These are phyloP conservation scores for Penicillium sp. DNA, from an alignment of 2,329 filamentous ascomycete genomes.

Conservation along the genomic window DNA sequence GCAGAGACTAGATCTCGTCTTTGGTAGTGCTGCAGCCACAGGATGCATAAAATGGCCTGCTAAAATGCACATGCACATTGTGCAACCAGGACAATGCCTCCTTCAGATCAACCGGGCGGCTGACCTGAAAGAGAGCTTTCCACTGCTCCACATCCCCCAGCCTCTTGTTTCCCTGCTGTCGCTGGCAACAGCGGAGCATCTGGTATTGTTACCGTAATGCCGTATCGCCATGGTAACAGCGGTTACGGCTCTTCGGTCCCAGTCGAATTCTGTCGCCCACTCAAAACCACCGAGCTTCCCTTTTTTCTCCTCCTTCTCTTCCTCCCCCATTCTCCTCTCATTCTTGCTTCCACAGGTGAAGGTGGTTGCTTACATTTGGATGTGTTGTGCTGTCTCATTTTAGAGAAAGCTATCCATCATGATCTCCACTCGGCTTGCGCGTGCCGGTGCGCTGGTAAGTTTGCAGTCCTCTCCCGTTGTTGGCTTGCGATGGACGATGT, in stretches of 20 bases:
- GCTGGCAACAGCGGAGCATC: constrained; percentile 19
- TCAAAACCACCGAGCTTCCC: constrained; percentile 37
- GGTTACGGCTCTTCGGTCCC: constrained; percentile 37
- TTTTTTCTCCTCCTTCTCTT: constrained; percentile 34
- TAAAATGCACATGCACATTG: no score
- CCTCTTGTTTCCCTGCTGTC: constrained; percentile 20
- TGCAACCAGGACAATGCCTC: no score
- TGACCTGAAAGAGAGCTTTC: no score
- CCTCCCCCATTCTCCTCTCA: constrained; percentile 35
- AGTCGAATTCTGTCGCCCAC: constrained; percentile 31
- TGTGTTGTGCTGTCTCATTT: constrained; percentile 35
- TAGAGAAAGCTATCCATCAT: constrained; percentile 40
- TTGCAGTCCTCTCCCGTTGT: constrained; percentile 9
- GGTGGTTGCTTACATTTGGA: constrained; percentile 34
- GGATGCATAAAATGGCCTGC: no score
- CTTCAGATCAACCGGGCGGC: no score
- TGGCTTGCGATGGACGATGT: constrained; percentile 6
- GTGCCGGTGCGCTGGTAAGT: constrained; percentile 45
- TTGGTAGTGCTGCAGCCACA: no score
- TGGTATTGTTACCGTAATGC: constrained; percentile 19
- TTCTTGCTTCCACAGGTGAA: constrained; percentile 27
- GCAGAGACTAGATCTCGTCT: no score
- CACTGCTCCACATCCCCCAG: constrained; percentile 8
- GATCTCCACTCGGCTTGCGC: constrained; percentile 44
- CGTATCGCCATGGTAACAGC: constrained; percentile 30